Conservation (phyloP, 345 rosid genomes). For the Rhizophora mangle region DNA sequence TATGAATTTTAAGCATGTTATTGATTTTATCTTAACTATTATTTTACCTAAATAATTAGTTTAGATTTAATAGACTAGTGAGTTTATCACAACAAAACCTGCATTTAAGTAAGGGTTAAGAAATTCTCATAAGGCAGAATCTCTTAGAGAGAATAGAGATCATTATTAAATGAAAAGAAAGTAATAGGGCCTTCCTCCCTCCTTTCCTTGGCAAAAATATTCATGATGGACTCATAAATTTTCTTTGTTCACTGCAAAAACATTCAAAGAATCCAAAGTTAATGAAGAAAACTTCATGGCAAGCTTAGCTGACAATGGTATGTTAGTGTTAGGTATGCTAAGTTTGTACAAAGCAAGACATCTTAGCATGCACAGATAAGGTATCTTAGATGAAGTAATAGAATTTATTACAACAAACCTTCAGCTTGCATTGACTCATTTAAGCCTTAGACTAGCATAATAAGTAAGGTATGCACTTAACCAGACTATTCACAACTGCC, state of each 20-base stretch:
- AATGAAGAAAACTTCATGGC: constrained; percentile 1
- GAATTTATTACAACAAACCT: constrained; percentile 4
- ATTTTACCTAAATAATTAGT: too few species aligned
- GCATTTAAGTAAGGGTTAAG: too few species aligned
- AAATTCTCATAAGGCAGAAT: too few species aligned
- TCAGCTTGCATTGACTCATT: background rate
- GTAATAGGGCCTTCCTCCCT: too few species aligned
- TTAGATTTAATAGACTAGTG: too few species aligned
- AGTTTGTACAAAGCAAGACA: constrained; percentile 24
- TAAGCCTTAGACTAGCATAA: background rate
- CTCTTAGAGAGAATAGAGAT: too few species aligned
- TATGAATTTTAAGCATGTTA: too few species aligned
- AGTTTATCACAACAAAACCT: too few species aligned
- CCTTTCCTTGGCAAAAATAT: too few species aligned
- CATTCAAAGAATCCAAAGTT: background rate
- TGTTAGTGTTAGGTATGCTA: background rate
- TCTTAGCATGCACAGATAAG: constrained; percentile 9
- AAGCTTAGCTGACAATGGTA: background rate
- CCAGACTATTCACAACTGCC: constrained; percentile 8
- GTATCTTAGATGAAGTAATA: constrained; percentile 14
- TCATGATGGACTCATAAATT: too few species aligned
- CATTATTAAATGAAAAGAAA: too few species aligned
- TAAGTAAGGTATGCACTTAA: constrained; percentile 11
- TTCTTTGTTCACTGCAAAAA: background rate
- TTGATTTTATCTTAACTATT: too few species aligned